Conservation (phyloP, 495 filamentous ascomycete genomes). For the Stereocaulon alpinum region DNA sequence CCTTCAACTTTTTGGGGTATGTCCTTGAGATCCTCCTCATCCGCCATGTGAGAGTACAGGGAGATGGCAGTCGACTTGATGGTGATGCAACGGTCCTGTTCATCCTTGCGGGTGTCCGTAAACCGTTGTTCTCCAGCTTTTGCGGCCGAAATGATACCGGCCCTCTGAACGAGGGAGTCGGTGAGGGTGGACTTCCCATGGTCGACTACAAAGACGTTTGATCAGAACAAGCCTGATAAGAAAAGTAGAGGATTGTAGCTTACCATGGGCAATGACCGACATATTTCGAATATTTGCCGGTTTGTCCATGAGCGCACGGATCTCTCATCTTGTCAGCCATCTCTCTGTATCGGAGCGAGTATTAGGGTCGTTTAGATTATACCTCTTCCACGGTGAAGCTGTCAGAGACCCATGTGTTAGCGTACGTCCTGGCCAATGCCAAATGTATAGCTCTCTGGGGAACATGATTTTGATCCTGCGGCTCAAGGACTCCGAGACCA, state of each 20-base stretch:
- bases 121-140: constrained; percentile 93
- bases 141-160: constrained; percentile 97
- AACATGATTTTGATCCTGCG: too few species aligned
- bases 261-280: constrained; percentile 99
- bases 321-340: constrained; percentile 39
- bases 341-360: background rate
- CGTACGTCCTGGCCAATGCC: background rate
- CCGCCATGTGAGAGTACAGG: constrained; percentile 75
- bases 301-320: constrained; percentile 95
- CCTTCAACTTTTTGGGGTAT: constrained; percentile 81
- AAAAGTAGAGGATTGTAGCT: constrained; percentile 22
- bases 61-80: constrained; percentile 99
- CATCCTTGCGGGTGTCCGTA: constrained; percentile 93
- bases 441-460: background rate
- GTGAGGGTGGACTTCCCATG: constrained; percentile 99
- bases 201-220: constrained; percentile 53
- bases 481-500: background rate
- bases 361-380: constrained; percentile 22
- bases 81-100: constrained; percentile 99
- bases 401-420: constrained; percentile 22
- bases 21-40: constrained; percentile 88
- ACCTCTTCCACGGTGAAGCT: constrained; percentile 99
- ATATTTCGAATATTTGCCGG: constrained; percentile 97
- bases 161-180: constrained; percentile 97
- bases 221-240: constrained; percentile 7